Base-by-base conservation (phyloP, 2,329 filamentous ascomycete species). In the Leptographium flavum region DNA sequence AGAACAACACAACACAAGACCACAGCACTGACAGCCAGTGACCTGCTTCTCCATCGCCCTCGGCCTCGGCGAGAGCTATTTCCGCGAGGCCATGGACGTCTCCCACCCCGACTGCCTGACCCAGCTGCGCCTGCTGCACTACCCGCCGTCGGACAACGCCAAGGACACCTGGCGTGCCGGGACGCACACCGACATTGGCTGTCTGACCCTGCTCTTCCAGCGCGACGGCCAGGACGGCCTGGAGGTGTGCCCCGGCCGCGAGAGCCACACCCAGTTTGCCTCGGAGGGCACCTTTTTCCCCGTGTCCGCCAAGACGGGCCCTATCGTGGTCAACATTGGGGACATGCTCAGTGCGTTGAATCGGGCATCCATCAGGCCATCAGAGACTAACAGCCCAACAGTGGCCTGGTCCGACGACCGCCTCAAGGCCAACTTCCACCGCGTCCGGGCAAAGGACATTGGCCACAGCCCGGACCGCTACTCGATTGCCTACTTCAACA, bases 341-440 rank as follows among this genome's bases (percentile, higher is more conserved):
- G 77, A 82, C 54, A 60, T 81, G 45, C 63, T 82, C 15, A 81
- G 25, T 27, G 10, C 25, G 25, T 27, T 27, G n/a, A n/a, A n/a
- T n/a, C n/a, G n/a, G n/a, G n/a, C n/a, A n/a, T n/a, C n/a, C n/a
- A n/a, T n/a, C n/a, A n/a, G n/a, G n/a, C n/a, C n/a, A n/a, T n/a
- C n/a, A n/a, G n/a, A n/a, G 25, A 27, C 25, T 27, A 27, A 27
- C 10, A 27, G 25, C 25, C 5, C 10, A 5, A 27, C 10, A 27
- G 25, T 82, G 78, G 71, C 65, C 35, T 80, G 77, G 76, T 74
- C 69, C 23, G 77, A 81, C 54, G 79, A 81, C 57, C 68, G 76
- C 17, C 80, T 81, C 63, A 81, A 81, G 60, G 76, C 70, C 35
- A 79, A 76, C 0, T 76, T 79, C 45, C 78, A 81, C 58, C 68